Conservation (phyloP, 2,329 filamentous ascomycete species). For the Sporothrix pallida region DNA sequence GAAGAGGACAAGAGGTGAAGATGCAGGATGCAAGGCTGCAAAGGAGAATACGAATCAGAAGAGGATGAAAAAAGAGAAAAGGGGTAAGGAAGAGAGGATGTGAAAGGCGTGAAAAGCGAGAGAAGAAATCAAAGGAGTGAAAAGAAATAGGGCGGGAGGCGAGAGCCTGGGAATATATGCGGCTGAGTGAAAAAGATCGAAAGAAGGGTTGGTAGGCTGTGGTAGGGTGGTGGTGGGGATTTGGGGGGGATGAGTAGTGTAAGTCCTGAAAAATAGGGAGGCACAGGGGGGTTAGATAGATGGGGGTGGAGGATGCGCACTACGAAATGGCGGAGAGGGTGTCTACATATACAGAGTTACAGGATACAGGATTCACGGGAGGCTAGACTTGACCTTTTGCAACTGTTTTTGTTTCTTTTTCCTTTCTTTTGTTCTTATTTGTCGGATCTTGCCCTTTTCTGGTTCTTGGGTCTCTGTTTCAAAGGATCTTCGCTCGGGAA, state of each 20-base stretch:
- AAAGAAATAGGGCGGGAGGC: conserved; percentile 23
- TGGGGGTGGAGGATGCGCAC: not conserved
- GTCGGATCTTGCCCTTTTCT: not conserved
- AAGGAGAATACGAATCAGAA: not conserved
- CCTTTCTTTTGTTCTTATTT: not conserved
- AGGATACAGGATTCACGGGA: conserved; percentile 4
- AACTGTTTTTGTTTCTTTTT: not conserved
- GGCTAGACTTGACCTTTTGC: not conserved
- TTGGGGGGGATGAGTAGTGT: not conserved
- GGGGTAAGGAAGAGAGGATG: not conserved
- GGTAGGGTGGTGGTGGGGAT: not conserved
- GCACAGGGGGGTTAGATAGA: not conserved
- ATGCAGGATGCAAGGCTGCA: conserved; percentile 5
- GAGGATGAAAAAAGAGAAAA: not conserved
- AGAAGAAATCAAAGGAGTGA: not conserved
- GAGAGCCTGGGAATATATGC: conserved; percentile 20
- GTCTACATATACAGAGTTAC: conserved; percentile 13
- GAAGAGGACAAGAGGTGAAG: not conserved
- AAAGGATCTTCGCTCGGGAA: conserved; percentile 7
- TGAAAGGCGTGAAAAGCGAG: not conserved
- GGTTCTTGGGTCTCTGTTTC: not conserved
- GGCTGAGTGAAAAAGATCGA: not conserved
- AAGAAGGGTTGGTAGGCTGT: not conserved
- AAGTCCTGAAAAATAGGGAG: not conserved
- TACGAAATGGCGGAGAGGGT: not conserved